phyloP scores from a whole-genome alignment of 257 asterid species.

The Gardenia jasminoides region DNA sequence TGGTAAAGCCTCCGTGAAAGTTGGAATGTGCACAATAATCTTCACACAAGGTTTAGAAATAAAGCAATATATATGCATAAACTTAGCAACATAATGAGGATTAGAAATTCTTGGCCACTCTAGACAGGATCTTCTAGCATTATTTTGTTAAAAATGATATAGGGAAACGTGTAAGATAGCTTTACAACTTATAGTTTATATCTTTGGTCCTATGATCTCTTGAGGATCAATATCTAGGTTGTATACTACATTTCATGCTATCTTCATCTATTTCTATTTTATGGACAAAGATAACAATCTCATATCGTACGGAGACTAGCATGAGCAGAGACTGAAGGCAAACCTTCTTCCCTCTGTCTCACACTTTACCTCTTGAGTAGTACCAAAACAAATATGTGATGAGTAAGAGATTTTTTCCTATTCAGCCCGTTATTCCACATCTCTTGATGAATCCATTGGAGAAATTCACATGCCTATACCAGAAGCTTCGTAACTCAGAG shows the following conservation, averaged over 20 bases:
- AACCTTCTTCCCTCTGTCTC: constrained; percentile 88
- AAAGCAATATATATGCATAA: not conserved
- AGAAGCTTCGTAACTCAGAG: constrained; percentile 53
- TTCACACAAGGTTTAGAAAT: not conserved
- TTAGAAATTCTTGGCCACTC: not conserved
- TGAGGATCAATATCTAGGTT: constrained; percentile 27
- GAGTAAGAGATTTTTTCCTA: constrained; percentile 20
- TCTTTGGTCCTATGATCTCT: constrained; percentile 18
- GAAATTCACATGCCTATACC: constrained; percentile 67
- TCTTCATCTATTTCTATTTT: constrained; percentile 27
- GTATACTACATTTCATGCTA: constrained; percentile 27
- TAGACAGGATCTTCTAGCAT: not conserved
- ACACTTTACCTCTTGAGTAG: constrained; percentile 35
- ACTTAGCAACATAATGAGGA: not conserved
- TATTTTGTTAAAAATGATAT: not conserved
- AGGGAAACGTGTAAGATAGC: constrained; percentile 6
- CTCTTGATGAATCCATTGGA: constrained; percentile 50
- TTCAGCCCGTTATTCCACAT: constrained; percentile 58
- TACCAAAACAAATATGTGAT: constrained; percentile 24
- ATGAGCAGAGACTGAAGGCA: constrained; percentile 77
- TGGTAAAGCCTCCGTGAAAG: too few species aligned
- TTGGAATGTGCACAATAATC: not conserved
- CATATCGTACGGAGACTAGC: constrained; percentile 24
- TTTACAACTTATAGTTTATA: constrained; percentile 13
- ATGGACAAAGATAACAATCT: constrained; percentile 24